Evolutionary conservation across 208 protist species (phyloP), one percentile per base, ranked within the genome.

Genomic region (Crithidia expoeki): DNA sequence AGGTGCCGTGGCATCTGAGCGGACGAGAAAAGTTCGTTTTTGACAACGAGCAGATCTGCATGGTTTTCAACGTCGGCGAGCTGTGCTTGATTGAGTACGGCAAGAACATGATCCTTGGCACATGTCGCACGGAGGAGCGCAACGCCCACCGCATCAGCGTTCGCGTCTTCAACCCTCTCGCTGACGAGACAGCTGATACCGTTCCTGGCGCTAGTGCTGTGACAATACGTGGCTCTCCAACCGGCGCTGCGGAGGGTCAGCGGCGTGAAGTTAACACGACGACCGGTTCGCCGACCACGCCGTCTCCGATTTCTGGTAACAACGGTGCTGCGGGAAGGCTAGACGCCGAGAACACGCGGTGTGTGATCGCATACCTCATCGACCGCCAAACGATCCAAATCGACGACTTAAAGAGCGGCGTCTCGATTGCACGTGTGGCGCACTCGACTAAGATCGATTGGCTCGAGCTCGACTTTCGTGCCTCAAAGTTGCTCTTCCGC

Each of bases 51-150:
- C 72, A 92, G 61, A 89, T 98, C 30, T 98, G 94, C 83, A 98
- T 99, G 95, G 89, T 99, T 25, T 99, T 97, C 88, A 94, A 93
- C 70, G 90, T 92, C 2, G 98, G 98, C 65, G 98, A 99, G 88
- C 85, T 99, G 19, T 94, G 95, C 55, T 61, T 99, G 19, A 97
- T 99, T 62, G 96, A 99, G 85, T 99, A 99, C 79, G 98, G 97
- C 56, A 85, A 93, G 61, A 98, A 98, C 76, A 88, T 98, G 53
- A 80, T 99, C 25, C 86, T 99, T 11, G 97, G 95, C 50, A 98
- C 93, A 33, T 97, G 92, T 76, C 90, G 98, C 63, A 99, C 98
- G 19, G 97, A 99, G 88, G 89, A 98, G 81, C 94, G 94, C 66
- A 97, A 91, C 62, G 88, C 94, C 4, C 96, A 98, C 70, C 93